Conservation (phyloP, 2,329 filamentous ascomycete genomes). For the Huntiella savannae region DNA sequence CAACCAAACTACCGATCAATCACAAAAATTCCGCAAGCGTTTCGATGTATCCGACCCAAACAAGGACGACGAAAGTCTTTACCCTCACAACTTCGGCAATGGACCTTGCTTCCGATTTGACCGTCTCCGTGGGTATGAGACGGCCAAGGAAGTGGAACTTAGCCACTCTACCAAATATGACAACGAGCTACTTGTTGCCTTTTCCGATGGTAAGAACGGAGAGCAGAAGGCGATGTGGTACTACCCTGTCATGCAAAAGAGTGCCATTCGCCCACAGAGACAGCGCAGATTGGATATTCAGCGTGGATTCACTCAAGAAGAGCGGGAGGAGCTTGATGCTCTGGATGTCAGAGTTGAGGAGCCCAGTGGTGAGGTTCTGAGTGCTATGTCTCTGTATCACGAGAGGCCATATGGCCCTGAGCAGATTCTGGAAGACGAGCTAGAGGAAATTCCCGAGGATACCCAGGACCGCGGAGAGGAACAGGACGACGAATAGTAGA, state of each 20-base stretch:
- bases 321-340: slow-evolving; percentile 32
- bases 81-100: slow-evolving; percentile 30
- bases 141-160: slow-evolving; percentile 35
- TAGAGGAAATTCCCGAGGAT: slow-evolving; percentile 11
- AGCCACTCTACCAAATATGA: slow-evolving; percentile 41
- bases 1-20: slow-evolving; percentile 27
- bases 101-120: slow-evolving; percentile 39
- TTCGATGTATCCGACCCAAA: slow-evolving; percentile 39
- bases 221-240: slow-evolving; percentile 43
- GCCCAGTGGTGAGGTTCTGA: slow-evolving; percentile 32
- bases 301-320: slow-evolving; percentile 27
- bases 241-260: slow-evolving; percentile 48
- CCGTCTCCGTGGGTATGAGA: slow-evolving; percentile 45
- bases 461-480: slow-evolving; percentile 4
- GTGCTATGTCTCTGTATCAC: slow-evolving; percentile 33
- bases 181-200: slow-evolving; percentile 42
- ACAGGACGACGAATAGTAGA: slow-evolving; percentile 8
- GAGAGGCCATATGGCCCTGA: slow-evolving; percentile 30
- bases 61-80: slow-evolving; percentile 33
- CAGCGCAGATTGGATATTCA: slow-evolving; percentile 42
- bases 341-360: slow-evolving; percentile 36
- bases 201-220: slow-evolving; percentile 33
- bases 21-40: slow-evolving; percentile 37
- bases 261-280: slow-evolving; percentile 41
- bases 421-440: slow-evolving; percentile 14